Conservation (phyloP, 305 asterid species). For the Caryopteris hybrid region DNA sequence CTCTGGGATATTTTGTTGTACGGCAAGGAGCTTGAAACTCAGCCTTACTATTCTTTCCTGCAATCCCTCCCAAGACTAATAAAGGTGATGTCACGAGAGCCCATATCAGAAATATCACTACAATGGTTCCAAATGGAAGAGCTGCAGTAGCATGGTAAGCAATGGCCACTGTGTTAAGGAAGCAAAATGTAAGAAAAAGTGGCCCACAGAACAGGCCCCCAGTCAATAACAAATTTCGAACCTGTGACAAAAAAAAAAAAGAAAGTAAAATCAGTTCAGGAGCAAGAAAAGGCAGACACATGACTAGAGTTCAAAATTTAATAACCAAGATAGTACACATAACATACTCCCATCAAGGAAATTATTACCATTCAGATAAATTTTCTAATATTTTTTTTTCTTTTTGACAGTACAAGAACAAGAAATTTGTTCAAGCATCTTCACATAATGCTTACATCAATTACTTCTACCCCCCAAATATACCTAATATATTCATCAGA, state of each 20-base stretch:
- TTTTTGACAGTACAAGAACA: background rate
- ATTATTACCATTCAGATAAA: background rate
- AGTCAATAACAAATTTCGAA: slow-evolving; percentile 57
- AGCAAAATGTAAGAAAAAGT: slow-evolving; percentile 63
- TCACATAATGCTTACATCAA: background rate
- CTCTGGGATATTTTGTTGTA: slow-evolving; percentile 80
- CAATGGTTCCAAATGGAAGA: slow-evolving; percentile 74
- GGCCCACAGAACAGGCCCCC: slow-evolving; percentile 78
- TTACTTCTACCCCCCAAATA: background rate
- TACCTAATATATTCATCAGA: background rate
- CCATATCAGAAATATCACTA: slow-evolving; percentile 73
- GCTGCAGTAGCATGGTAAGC: slow-evolving; percentile 79
- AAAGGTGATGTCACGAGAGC: slow-evolving; percentile 75
- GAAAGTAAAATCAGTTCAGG: slow-evolving; percentile 3
- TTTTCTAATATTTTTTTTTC: background rate
- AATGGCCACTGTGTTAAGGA: slow-evolving; percentile 76
- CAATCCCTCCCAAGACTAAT: slow-evolving; percentile 75
- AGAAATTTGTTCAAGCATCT: background rate
- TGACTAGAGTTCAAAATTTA: background rate
- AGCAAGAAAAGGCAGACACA: background rate
- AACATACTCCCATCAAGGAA: background rate
- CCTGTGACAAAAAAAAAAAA: slow-evolving; percentile 29
- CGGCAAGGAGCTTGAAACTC: slow-evolving; percentile 85
- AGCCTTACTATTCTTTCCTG: slow-evolving; percentile 72
- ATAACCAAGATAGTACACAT: background rate